Evolutionary conservation across 106 monocot species (phyloP), one percentile per base, ranked within the genome.

Genomic region (Amphibolis antarctica): DNA sequence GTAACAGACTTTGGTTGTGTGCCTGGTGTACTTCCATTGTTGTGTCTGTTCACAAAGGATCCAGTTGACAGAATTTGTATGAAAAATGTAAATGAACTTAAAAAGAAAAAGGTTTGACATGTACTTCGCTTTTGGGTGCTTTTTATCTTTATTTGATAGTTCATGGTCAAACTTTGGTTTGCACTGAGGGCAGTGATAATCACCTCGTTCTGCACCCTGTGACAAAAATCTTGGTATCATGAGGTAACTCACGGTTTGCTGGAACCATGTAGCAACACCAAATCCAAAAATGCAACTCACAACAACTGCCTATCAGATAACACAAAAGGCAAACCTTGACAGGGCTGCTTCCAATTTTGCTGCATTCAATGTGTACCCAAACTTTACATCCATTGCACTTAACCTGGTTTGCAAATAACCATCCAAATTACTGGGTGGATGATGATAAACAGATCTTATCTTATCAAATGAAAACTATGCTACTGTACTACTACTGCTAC

Each of bases 281-380:
- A 57, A 28, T 12, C 15, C 26, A 5, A 51, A 27, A 26, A 57
- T 49, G 48, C 48, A 49, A 49, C 28, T 57, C 25, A 28, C 13
- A 7, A 26, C 26, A 17, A 30, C 18, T 36, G 36, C 4, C 36
- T 36, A 21, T 10, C 23, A 44, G 44, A 12, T 15, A 48, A 25
- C 12, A 58, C 27, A 68, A 58, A 46, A 58, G 21, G 11, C 57
- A 69, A 26, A 98, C 96, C 86, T 90, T 72, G 60, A 76, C 54
- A 46, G 31, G 53, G 50, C 74, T 79, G 44, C 66, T 68, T 46
- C 68, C 68, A 17, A 74, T 77, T 65, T 71, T 84, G 58, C 82
- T 82, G 64, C 96, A 98, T 70, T 98, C 90, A 44, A 78, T 73
- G 68, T 98, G 96, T 65, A 90, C 77, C 96, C 96, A 98, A 69